Percentiles rank a stretch among this genome's conserved stretches.
Conservation (phyloP, 2,329 filamentous ascomycete species). For the Purpureocillium lavendulum region DNA sequence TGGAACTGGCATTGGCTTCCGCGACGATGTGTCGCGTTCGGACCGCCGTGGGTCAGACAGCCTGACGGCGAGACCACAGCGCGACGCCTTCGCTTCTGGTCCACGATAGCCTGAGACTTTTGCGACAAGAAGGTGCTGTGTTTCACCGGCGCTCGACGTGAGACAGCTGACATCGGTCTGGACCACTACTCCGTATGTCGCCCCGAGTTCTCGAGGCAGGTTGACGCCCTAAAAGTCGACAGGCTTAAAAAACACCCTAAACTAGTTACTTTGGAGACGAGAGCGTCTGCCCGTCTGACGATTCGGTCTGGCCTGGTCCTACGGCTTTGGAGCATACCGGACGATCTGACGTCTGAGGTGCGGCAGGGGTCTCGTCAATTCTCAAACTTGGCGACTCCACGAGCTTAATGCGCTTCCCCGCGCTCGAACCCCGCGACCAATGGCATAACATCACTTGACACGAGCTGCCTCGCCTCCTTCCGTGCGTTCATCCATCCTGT, state of each 20-base stretch:
- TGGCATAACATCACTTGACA: conserved; percentile 5
- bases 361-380: no score
- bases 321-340: conserved; percentile 7
- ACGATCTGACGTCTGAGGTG: conserved; percentile 13
- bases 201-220: background rate
- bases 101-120: no score
- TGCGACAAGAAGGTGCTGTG: background rate
- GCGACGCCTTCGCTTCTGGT: no score
- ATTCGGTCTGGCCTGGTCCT: no score
- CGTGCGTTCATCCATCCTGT: no score
- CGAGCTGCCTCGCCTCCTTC: background rate
- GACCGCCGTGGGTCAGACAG: no score
- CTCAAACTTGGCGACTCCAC: background rate
- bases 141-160: background rate
- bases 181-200: conserved; percentile 1
- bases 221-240: background rate
- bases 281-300: background rate
- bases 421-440: background rate
- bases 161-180: background rate
- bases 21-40: no score
- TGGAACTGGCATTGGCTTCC: no score
- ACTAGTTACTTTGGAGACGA: no score
- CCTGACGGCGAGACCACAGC: no score
- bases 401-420: conserved; percentile 1
- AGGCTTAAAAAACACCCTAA: no score